Evolutionary conservation across 306 rosid species (phyloP), one percentile per base, ranked within the genome.

Genomic region (Cicer yamashitae): DNA sequence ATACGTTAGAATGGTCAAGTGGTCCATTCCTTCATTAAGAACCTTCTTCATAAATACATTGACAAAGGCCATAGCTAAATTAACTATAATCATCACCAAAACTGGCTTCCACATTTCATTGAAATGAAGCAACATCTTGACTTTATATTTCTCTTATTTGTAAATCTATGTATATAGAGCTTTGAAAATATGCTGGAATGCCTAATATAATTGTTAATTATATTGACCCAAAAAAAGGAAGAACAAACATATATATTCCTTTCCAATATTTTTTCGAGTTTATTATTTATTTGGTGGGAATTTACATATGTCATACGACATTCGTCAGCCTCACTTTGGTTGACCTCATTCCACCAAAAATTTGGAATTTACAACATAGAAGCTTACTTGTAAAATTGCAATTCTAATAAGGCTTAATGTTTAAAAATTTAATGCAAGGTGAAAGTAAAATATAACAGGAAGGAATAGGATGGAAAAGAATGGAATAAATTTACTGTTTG

Each of bases 11-110:
- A 94, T 81, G 30, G 82, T 62, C 70, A 87, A 69, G 60, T 81
- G 80, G 72, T 80, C 86, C 57, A 85, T 40, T 71, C 96, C 97
- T 79, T 81, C 81, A 81, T 77, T 87, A 10, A 91, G 81, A 77
- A 84, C 68, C 78, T 87, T 86, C 90, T 94, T 91, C 43, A 90
- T 86, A 46, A 88, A 86, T 7, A 91, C 17, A 83, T 91, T 94
- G 2, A 90, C 98, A 0, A 85, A 6, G 12, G 89, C 90, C n/a
- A 90, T 14, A 2, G 91, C 90, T 61, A 91, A 82, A 48, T 85
- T 94, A 15, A 89, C 82, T 1, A 82, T 41, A 75, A 90, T 66
- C 98, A 94, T 87, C 53, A 80, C 53, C 50, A 62, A 18, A 73
- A 79, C 73, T 61, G 87, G 84, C 85, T 81, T 91, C 87, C 88